Evolutionary conservation across 108 stramenopile species (phyloP).

Genomic region (Chaetoceros muelleri): DNA sequence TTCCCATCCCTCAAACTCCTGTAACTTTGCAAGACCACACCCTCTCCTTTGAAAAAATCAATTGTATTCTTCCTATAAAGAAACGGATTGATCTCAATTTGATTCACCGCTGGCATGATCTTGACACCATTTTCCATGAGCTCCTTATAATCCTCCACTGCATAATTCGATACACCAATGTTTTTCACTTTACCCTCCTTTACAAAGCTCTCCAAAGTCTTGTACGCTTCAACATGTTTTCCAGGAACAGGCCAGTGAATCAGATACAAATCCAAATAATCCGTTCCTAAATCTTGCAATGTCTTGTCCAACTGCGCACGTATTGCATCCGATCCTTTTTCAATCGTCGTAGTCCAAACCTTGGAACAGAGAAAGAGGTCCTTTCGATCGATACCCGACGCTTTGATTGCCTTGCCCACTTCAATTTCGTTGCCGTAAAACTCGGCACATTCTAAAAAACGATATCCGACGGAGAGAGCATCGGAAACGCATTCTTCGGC

Average conservation of each 20-base stretch:
- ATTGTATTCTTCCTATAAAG: constrained; percentile 79
- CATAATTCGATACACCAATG: constrained; percentile 58
- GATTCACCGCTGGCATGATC: constrained; percentile 68
- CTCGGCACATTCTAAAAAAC: constrained; percentile 87
- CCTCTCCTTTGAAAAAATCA: constrained; percentile 47
- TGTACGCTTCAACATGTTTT: constrained; percentile 80
- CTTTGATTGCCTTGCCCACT: constrained; percentile 71
- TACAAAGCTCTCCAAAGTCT: constrained; percentile 42
- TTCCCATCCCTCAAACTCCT: constrained; percentile 83
- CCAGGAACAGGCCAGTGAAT: constrained; percentile 92
- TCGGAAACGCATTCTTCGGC: constrained; percentile 74
- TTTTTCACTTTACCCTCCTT: constrained; percentile 57
- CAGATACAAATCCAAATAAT: constrained; percentile 83
- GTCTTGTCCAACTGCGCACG: constrained; percentile 57
- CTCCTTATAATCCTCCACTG: constrained; percentile 76
- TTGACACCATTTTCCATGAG: constrained; percentile 47
- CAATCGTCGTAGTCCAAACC: constrained; percentile 90
- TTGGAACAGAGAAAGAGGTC: constrained; percentile 85
- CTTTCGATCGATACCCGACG: constrained; percentile 42
- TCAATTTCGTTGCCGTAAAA: constrained; percentile 84
- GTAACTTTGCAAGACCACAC: constrained; percentile 82
- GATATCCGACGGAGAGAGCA: constrained; percentile 63
- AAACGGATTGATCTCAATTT: constrained; percentile 92
- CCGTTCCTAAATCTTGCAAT: constrained; percentile 65
- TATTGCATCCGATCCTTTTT: constrained; percentile 65